Base-by-base conservation (phyloP, 2,329 filamentous ascomycete species). In the Sclerotinia borealis region DNA sequence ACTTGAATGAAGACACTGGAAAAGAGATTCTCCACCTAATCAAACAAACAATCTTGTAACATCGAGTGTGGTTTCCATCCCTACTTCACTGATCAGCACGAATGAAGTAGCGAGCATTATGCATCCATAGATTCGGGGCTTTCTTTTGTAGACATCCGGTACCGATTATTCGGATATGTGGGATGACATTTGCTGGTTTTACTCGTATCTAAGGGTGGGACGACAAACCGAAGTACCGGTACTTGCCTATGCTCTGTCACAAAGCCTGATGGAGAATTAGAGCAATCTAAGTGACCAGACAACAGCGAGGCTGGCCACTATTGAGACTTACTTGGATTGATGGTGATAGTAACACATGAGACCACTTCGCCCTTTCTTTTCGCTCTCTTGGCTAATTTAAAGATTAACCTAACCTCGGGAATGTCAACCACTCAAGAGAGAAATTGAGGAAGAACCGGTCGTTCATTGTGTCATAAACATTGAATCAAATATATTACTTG, bases 151-250 rank as follows among this genome's bases (percentile, higher is more conserved):
- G 34, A 36, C 13, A 59, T n/a, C 56, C 31, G 56, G 43, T 59
- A 59, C 56, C 43, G 56, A 50, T 29, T 8, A 11, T 49, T 50
- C n/a, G 56, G 56, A 59, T 34, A 11, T 56, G 39, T n/a, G n/a
- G n/a, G n/a, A n/a, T n/a, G n/a, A n/a, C n/a, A n/a, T n/a, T n/a
- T n/a, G n/a, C n/a, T n/a, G n/a, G n/a, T n/a, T n/a, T n/a, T n/a
- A n/a, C 22, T 29, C 17, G 17, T 41, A 54, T 56, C 39, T 25
- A 22, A 34, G 11, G 39, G 54, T 25, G 39, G 25, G 19, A 45
- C 27, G 8, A 19, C 19, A 8, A 39, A 27, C 27, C 11, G 48
- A 22, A 19, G 27, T 9, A 50, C 48, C 34, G 11, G 11, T 51
- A 27, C 8, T 5, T 29, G n/a, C 8, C 10, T 29, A 27, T 39